Percentiles rank a stretch among this genome's conserved stretches.
Conservation (phyloP, 2,329 filamentous ascomycete genomes). For the Onygena corvina region DNA sequence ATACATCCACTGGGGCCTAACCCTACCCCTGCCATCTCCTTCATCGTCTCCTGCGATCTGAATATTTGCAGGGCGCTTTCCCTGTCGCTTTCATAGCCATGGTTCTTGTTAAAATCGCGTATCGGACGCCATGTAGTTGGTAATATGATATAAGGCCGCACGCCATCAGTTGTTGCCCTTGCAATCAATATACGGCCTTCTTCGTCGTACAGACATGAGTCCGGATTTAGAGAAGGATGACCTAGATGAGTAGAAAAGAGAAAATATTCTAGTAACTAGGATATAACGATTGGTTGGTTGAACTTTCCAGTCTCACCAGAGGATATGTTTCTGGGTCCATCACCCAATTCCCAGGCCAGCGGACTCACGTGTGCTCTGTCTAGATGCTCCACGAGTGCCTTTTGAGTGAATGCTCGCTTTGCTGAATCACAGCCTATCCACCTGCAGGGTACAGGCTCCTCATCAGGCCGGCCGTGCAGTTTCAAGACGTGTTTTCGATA, state of each 20-base stretch:
- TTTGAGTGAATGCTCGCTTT: constrained; percentile 17
- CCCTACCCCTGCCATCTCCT: constrained; percentile 41
- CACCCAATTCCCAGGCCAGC: constrained; percentile 47
- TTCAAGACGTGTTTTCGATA: constrained; percentile 49
- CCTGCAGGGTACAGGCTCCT: constrained; percentile 19
- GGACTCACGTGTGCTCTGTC: constrained; percentile 41
- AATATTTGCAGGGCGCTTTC: constrained; percentile 37
- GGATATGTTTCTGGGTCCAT: constrained; percentile 43
- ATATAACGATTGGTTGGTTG: constrained; percentile 14
- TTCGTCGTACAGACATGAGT: constrained; percentile 15
- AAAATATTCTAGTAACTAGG: constrained; percentile 13
- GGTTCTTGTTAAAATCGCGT: constrained; percentile 32
- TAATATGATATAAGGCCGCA: constrained; percentile 28
- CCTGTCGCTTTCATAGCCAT: constrained; percentile 32
- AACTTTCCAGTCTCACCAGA: constrained; percentile 39
- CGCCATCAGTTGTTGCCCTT: constrained; percentile 13
- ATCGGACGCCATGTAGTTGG: constrained; percentile 27
- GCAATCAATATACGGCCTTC: constrained; percentile 17
- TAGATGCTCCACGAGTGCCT: constrained; percentile 41
- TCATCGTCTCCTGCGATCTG: constrained; percentile 38
- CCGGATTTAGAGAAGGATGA: constrained; percentile 6
- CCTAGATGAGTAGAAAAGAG: constrained; percentile 12
- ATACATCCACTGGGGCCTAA: constrained; percentile 43
- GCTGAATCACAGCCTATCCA: constrained; percentile 24
- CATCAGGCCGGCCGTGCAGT: constrained; percentile 35